These are phyloP conservation scores for Chimonanthus salicifolius DNA, from an alignment of 164 flowering plant species.

Conservation along the genomic window DNA sequence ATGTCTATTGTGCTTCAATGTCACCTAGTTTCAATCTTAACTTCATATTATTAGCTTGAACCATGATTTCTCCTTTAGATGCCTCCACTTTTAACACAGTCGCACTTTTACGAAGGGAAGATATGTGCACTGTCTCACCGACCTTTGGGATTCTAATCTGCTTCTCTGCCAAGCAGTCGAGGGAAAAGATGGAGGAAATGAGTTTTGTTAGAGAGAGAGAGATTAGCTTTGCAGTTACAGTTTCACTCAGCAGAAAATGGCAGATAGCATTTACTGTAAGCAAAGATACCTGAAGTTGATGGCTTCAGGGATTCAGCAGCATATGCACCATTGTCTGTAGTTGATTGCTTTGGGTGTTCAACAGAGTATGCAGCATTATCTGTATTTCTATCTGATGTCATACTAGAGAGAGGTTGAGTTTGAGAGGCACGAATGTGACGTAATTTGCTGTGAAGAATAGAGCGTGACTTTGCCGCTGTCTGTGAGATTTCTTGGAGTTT, in stretches of 20 bases:
- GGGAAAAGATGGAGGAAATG: neutral
- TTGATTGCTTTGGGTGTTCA: slow-evolving; percentile 11
- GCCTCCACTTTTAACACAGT: slow-evolving; percentile 57
- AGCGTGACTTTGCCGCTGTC: slow-evolving; percentile 60
- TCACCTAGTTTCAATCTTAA: slow-evolving; percentile 59
- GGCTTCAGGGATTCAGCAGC: slow-evolving; percentile 11
- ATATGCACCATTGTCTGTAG: slow-evolving; percentile 8
- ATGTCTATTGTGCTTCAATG: slow-evolving; percentile 20
- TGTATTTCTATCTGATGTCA: neutral
- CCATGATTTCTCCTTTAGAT: slow-evolving; percentile 55
- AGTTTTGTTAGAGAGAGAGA: neutral
- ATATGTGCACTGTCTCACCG: slow-evolving; percentile 62
- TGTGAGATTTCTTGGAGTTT: slow-evolving; percentile 52
- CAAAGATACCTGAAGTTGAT: slow-evolving; percentile 39
- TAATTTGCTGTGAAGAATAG: slow-evolving; percentile 51
- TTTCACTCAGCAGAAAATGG: neutral
- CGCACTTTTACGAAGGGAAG: slow-evolving; percentile 54
- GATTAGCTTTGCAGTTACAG: neutral
- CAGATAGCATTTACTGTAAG: neutral
- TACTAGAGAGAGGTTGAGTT: slow-evolving; percentile 18
- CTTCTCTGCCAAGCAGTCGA: slow-evolving; percentile 35
- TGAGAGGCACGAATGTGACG: slow-evolving; percentile 41
- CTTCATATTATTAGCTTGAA: slow-evolving; percentile 72
- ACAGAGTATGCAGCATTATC: slow-evolving; percentile 9
- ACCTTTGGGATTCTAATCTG: slow-evolving; percentile 42